phyloP scores from a whole-genome alignment of 495 filamentous ascomycete genomes.

The Margaritispora aquatica region DNA sequence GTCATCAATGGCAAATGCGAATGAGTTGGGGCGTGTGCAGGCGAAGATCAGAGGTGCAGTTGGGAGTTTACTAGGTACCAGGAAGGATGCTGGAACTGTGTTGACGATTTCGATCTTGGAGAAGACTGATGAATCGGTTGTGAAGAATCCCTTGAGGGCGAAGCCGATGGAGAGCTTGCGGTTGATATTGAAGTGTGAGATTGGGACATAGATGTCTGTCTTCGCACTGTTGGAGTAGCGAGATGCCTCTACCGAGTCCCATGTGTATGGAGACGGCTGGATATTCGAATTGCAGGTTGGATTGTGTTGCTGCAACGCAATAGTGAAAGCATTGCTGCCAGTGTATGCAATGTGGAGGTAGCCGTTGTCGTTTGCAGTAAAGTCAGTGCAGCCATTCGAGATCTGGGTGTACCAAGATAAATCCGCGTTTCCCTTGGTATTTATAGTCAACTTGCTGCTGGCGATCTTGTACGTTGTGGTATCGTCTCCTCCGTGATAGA shows the following conservation, averaged over 20 bases:
- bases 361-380: constrained; percentile 46
- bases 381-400: constrained; percentile 50
- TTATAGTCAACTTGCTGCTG: constrained; percentile 47
- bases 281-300: constrained; percentile 48
- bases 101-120: constrained; percentile 59
- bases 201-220: constrained; percentile 64
- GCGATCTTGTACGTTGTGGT: constrained; percentile 45
- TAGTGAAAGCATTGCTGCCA: constrained; percentile 59
- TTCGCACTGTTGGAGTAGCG: constrained; percentile 48
- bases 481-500: constrained; percentile 69
- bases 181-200: constrained; percentile 68
- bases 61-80: constrained; percentile 54
- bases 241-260: constrained; percentile 65
- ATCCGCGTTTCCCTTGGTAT: constrained; percentile 57
- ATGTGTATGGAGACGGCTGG: constrained; percentile 65
- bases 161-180: constrained; percentile 54
- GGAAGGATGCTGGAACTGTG: constrained; percentile 42
- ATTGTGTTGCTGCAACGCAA: constrained; percentile 72
- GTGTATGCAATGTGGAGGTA: constrained; percentile 69
- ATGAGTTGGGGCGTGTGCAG: constrained; percentile 65
- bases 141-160: constrained; percentile 64
- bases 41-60: constrained; percentile 55
- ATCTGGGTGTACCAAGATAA: constrained; percentile 65
- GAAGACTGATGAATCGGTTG: constrained; percentile 42
- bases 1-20: constrained; percentile 80